These are phyloP conservation scores for Hyaloscypha variabilis DNA, from an alignment of 495 filamentous ascomycete genomes.

Conservation along the genomic window DNA sequence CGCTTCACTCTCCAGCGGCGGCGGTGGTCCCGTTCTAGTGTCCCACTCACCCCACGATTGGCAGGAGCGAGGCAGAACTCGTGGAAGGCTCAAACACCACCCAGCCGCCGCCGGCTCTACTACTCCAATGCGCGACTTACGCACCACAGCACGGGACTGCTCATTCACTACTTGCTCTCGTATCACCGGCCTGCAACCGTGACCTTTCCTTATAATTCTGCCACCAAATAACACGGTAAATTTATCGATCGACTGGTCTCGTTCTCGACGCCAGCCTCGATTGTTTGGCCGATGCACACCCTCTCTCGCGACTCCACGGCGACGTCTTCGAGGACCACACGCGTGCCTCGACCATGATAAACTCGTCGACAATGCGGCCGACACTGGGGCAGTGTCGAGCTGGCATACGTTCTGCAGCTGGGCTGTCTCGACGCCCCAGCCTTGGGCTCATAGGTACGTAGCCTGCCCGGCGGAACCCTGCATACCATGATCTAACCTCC, in stretches of 20 bases:
- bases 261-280: background rate
- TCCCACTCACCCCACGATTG: conserved; percentile 3
- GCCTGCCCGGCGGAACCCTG: background rate
- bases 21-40: background rate
- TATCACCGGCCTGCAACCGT: background rate
- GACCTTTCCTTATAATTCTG: background rate
- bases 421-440: conserved; percentile 2
- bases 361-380: conserved; percentile 29
- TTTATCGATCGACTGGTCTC: background rate
- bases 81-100: conserved; percentile 3
- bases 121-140: background rate
- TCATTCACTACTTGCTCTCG: background rate
- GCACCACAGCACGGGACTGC: too few relatives aligned
- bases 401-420: conserved; percentile 20
- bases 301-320: background rate
- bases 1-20: background rate
- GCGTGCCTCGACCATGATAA: conserved; percentile 29
- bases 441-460: conserved; percentile 20
- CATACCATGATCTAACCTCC: background rate
- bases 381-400: conserved; percentile 29
- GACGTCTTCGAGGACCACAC: background rate
- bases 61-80: background rate
- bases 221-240: background rate
- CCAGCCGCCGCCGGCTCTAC: conserved; percentile 1
- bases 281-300: conserved; percentile 2